Conservation (phyloP, 495 filamentous ascomycete genomes). For the Cercophora sp. region DNA sequence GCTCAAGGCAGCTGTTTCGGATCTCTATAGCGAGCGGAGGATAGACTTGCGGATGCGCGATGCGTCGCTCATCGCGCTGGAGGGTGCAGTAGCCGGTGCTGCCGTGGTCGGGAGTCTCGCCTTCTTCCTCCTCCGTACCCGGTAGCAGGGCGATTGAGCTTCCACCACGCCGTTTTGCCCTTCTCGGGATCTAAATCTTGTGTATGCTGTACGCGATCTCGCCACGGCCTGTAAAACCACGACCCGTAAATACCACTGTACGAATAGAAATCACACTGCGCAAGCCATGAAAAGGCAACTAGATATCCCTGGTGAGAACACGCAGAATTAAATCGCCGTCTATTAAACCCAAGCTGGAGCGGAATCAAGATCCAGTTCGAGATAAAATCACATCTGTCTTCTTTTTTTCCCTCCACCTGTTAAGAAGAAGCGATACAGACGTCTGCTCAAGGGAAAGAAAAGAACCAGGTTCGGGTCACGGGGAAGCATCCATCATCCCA, state of each 20-base stretch:
- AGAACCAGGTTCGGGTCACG: not conserved
- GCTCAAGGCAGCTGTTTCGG: conserved; percentile 33
- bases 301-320: too few relatives aligned
- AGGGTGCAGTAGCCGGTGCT: conserved; percentile 71
- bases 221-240: not conserved
- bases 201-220: not conserved
- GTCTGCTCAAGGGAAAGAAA: not conserved
- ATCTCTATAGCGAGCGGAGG: conserved; percentile 67
- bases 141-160: conserved; percentile 13
- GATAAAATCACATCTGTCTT: not conserved
- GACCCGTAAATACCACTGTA: not conserved
- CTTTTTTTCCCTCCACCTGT: not conserved
- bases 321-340: not conserved
- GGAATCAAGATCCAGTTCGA: conserved; percentile 1
- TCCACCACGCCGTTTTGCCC: not conserved
- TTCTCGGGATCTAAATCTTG: too few relatives aligned
- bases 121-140: conserved; percentile 54
- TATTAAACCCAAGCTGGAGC: conserved; percentile 1
- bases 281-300: too few relatives aligned
- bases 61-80: conserved; percentile 63
- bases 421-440: not conserved
- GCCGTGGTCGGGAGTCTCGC: conserved; percentile 57
- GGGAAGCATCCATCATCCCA: not conserved
- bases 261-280: too few relatives aligned
- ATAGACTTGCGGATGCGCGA: conserved; percentile 69